A percentile compares a stretch with the other conserved stretches of the same genome.
These are phyloP conservation scores for Cadophora malorum DNA, from an alignment of 2,329 filamentous ascomycete species.

Conservation along the genomic window DNA sequence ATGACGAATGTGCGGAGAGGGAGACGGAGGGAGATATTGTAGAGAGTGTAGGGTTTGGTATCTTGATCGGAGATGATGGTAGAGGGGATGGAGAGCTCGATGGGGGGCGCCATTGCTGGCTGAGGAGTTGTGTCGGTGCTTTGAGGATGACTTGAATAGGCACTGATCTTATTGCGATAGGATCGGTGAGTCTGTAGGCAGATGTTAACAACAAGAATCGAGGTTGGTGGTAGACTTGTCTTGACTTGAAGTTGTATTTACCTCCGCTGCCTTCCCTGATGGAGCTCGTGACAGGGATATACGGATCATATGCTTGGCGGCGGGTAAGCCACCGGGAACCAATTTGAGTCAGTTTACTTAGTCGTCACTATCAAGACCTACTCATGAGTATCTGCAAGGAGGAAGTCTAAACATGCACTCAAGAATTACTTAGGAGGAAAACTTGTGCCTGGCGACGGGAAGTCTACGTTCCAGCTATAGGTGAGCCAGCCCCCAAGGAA, in stretches of 20 bases:
- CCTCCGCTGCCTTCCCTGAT: slow-evolving; percentile 9
- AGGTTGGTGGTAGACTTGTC: neutral
- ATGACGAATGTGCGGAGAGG: slow-evolving; percentile 78
- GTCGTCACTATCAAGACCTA: neutral
- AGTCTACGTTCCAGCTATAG: too few relatives aligned
- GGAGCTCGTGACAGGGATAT: slow-evolving; percentile 29
- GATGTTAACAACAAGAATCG: neutral
- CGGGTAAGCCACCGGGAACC: slow-evolving; percentile 5
- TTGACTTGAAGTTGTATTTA: slow-evolving; percentile 22
- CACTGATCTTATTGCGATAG: neutral
- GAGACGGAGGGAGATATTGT: slow-evolving; percentile 79
- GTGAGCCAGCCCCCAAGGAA: too few relatives aligned
- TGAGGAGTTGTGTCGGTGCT: slow-evolving; percentile 1
- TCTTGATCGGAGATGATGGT: slow-evolving; percentile 42
- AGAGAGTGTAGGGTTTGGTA: slow-evolving; percentile 71
- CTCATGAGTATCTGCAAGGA: neutral
- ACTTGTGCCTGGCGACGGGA: too few relatives aligned
- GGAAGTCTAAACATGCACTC: neutral
- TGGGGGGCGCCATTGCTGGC: slow-evolving; percentile 63
- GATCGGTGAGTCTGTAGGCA: neutral
- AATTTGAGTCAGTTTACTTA: neutral
- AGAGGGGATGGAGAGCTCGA: slow-evolving; percentile 58
- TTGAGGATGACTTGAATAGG: neutral
- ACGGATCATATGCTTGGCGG: neutral
- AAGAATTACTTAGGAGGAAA: neutral